Evolutionary conservation across 208 protist genomes (phyloP).

Genomic region (Strigomonas culicis): DNA sequence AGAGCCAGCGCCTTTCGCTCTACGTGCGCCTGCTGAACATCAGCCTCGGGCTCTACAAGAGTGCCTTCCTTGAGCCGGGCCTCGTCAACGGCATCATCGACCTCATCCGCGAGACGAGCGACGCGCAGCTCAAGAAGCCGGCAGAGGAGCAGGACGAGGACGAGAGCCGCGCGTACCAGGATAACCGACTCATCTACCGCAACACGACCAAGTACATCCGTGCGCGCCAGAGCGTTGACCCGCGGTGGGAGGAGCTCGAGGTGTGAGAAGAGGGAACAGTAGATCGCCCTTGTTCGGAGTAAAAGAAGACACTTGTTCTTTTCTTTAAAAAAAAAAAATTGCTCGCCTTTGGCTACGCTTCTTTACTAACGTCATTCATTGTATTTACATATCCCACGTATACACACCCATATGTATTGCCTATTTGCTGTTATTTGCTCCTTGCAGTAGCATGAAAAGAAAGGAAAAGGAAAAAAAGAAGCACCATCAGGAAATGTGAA

Average conservation of each 20-base stretch:
- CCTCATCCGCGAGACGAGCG: slow-evolving; percentile 44
- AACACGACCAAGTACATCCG: slow-evolving; percentile 78
- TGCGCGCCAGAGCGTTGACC: slow-evolving; percentile 50
- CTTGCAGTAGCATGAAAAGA: background rate
- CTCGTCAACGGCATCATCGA: slow-evolving; percentile 57
- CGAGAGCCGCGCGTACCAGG: slow-evolving; percentile 22
- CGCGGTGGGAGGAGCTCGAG: slow-evolving; percentile 69
- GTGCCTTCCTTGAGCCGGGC: slow-evolving; percentile 47
- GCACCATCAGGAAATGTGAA: too few relatives aligned
- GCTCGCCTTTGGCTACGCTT: background rate
- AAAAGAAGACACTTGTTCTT: too few relatives aligned
- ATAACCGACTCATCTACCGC: slow-evolving; percentile 41
- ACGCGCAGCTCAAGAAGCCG: slow-evolving; percentile 18
- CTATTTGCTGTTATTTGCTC: background rate
- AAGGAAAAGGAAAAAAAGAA: background rate
- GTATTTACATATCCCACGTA: too few relatives aligned
- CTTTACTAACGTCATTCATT: background rate
- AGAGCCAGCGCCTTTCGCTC: slow-evolving; percentile 72
- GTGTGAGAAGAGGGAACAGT: slow-evolving; percentile 23
- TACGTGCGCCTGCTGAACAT: slow-evolving; percentile 96
- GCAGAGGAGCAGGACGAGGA: slow-evolving; percentile 5
- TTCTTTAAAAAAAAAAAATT: background rate
- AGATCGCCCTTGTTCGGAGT: background rate
- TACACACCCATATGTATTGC: background rate
- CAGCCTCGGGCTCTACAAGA: slow-evolving; percentile 93